Percentiles rank a stretch among this genome's conserved stretches.
Conservation (phyloP, 257 asterid genomes). For the Rauvolfia tetraphylla region DNA sequence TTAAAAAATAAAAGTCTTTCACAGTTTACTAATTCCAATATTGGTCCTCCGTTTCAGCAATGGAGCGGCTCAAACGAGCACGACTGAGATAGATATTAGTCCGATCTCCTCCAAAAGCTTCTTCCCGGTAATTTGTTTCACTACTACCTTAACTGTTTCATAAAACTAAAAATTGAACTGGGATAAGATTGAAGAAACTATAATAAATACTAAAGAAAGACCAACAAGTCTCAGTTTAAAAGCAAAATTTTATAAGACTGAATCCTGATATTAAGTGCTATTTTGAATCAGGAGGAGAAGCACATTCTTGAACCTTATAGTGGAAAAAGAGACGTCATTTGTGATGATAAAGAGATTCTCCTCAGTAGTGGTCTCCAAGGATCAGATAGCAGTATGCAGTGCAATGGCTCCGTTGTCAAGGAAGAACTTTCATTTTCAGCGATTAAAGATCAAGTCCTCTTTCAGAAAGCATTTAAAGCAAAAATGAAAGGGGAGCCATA, state of each 20-base stretch:
- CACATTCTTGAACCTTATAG: constrained; percentile 18
- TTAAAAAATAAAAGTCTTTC: not conserved
- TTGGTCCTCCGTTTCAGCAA: constrained; percentile 15
- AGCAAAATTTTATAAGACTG: not conserved
- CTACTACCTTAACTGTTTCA: not conserved
- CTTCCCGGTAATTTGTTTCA: constrained; percentile 26
- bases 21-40: not conserved
- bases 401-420: not conserved
- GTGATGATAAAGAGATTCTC: not conserved
- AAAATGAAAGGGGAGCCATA: not conserved
- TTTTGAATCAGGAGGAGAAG: constrained; percentile 40
- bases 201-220: not conserved
- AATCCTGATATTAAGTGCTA: not conserved
- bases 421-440: not conserved
- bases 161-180: not conserved
- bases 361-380: not conserved
- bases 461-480: not conserved
- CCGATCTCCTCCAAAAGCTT: constrained; percentile 11
- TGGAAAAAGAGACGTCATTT: constrained; percentile 7
- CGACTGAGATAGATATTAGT: not conserved
- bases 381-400: constrained; percentile 1
- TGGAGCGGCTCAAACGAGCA: constrained; percentile 7
- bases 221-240: not conserved
- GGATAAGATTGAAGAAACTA: not conserved
- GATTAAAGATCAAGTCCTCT: not conserved